Evolutionary conservation across 805 yeast species (phyloP).

Genomic region (Teunomyces pallodes): DNA sequence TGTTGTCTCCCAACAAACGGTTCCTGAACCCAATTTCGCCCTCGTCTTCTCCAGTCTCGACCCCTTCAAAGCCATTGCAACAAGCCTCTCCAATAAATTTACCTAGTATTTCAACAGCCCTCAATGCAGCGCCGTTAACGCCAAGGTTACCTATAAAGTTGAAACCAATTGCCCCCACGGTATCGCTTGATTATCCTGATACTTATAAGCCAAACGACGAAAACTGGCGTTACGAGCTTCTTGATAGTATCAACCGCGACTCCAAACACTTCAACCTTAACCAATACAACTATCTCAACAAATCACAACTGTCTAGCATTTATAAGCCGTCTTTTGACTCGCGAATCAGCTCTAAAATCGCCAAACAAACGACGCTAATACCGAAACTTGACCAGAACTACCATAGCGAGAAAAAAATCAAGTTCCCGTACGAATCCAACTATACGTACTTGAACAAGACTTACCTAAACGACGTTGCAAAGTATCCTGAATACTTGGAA

Average conservation of each 20-base stretch:
- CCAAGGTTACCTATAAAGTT: conserved; percentile 19
- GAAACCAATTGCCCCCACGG: conserved; percentile 39
- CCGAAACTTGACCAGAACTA: conserved; percentile 16
- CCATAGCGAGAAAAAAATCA: conserved; percentile 33
- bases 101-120: conserved; percentile 37
- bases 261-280: conserved; percentile 23
- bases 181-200: conserved; percentile 42
- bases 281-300: conserved; percentile 29
- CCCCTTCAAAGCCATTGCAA: conserved; percentile 11
- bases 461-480: conserved; percentile 47
- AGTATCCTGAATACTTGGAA: conserved; percentile 48
- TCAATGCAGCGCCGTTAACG: conserved; percentile 20
- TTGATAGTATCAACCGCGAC: conserved; percentile 31
- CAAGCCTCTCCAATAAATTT: conserved; percentile 13
- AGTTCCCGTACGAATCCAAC: conserved; percentile 54
- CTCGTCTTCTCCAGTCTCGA: conserved; percentile 15
- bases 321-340: conserved; percentile 38
- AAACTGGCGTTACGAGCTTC: conserved; percentile 41
- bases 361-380: conserved; percentile 14
- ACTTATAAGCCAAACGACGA: conserved; percentile 46
- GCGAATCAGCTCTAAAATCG: conserved; percentile 29
- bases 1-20: conserved; percentile 12
- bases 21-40: conserved; percentile 19
- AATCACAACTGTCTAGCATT: conserved; percentile 3
- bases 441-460: conserved; percentile 50